Evolutionary conservation across 805 yeast genomes (phyloP), one percentile per base, ranked within the genome.

Genomic region (Metschnikowia kunwiensis): DNA sequence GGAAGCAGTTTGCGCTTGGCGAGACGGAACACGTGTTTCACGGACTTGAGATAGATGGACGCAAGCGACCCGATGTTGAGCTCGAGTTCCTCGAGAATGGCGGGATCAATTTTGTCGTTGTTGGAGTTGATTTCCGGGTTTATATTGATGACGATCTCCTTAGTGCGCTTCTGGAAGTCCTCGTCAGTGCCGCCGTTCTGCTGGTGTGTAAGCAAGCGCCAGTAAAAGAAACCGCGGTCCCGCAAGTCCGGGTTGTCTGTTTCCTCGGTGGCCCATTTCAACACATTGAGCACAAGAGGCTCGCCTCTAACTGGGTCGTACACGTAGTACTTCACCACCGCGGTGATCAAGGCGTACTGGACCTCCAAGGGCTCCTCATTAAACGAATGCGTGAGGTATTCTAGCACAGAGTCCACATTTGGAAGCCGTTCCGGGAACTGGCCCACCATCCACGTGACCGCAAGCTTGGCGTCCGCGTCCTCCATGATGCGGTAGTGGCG

Each of bases 381-480:
- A 49, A 82, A 84, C 10, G 66, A 56, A 16, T 49, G 51, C 9
- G 70, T 60, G 35, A 76, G 65, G 31, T 62, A 68, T 1, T 63
- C 63, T 12, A 59, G 34, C 10, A 84, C 55, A 2, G 68, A 44
- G 1, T 52, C 53, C 0, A 78, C 56, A 14, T 72, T 58, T 2
- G 65, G 65, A 11, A 83, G 68, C 1, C 64, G 47, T 7, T 64
- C 63, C 7, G 80, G 75, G 54, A 77, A 81, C 36, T 86, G 82
- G 2, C 96, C 95, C 13, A 84, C 59, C 11, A 89, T 77, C 97
- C 97, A 89, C 10, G 84, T 70, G 62, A 86, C 63, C 0, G 96
- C 79, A 7, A 80, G 70, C 49, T 80, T 82, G 0, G 96, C 77
- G 40, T 86, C 95, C 0, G 86, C 78, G 45, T 88, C 96, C 22